Conservation (phyloP, 129 eudicot species). For the Solidago caesia region DNA sequence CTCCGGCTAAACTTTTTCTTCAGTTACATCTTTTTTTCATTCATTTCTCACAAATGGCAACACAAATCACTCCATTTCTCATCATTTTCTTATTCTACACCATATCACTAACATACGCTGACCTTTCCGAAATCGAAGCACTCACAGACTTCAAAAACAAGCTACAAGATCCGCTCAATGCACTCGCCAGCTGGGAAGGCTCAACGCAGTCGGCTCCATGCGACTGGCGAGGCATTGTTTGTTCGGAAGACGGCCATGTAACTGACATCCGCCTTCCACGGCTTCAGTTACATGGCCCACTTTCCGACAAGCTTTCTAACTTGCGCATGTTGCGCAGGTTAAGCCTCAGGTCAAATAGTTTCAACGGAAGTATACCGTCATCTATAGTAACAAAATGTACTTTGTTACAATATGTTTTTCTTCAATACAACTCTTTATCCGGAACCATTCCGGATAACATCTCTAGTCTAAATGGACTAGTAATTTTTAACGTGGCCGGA, state of each 20-base stretch:
- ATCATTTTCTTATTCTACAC: slow-evolving; percentile 11
- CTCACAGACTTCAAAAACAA: slow-evolving; percentile 43
- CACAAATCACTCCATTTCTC: slow-evolving; percentile 2
- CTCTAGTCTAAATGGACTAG: slow-evolving; percentile 39
- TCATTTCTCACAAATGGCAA: slow-evolving; percentile 21
- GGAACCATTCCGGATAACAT: slow-evolving; percentile 51
- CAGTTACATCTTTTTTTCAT: neutral
- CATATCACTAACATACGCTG: slow-evolving; percentile 35
- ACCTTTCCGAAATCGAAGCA: slow-evolving; percentile 48
- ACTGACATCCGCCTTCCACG: slow-evolving; percentile 66
- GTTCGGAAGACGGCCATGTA: slow-evolving; percentile 50
- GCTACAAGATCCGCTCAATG: slow-evolving; percentile 62
- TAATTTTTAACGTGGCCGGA: slow-evolving; percentile 54
- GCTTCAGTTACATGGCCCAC: slow-evolving; percentile 55
- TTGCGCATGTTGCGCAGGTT: slow-evolving; percentile 63
- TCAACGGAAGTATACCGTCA: slow-evolving; percentile 54
- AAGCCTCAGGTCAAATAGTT: slow-evolving; percentile 57
- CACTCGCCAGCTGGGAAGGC: slow-evolving; percentile 50
- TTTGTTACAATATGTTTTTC: slow-evolving; percentile 43
- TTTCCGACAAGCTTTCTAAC: slow-evolving; percentile 41
- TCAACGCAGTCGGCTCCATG: slow-evolving; percentile 72
- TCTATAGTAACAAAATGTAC: slow-evolving; percentile 44
- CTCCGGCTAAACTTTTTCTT: slow-evolving; percentile 33
- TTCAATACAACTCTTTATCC: slow-evolving; percentile 65
- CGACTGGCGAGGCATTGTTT: slow-evolving; percentile 83